These are phyloP conservation scores for Isabelozyma pseudorhagii DNA, from an alignment of 805 yeast species.

Conservation along the genomic window DNA sequence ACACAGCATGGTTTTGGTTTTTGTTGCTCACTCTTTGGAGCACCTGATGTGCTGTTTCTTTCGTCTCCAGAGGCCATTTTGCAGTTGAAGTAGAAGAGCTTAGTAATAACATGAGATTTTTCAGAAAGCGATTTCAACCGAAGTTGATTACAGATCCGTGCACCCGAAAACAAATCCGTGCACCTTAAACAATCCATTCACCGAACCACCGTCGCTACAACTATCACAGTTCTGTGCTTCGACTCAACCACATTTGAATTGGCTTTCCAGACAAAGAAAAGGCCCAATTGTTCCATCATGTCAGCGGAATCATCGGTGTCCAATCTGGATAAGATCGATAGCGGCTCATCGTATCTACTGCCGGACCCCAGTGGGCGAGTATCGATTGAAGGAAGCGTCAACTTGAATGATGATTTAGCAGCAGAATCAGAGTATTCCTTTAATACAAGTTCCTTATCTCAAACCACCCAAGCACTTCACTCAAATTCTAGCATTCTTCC, in stretches of 20 bases:
- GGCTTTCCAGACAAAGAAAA: too few species aligned
- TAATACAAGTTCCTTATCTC: slow-evolving; percentile 11
- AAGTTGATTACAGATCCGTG: neutral
- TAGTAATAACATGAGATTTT: neutral
- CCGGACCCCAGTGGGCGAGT: slow-evolving; percentile 5
- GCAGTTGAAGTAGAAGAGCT: neutral
- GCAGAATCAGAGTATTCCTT: slow-evolving; percentile 21
- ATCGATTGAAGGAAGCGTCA: slow-evolving; percentile 19
- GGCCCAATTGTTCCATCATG: slow-evolving; percentile 1
- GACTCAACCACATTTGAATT: too few species aligned
- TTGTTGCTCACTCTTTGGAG: slow-evolving; percentile 13
- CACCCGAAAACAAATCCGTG: neutral
- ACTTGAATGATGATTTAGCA: slow-evolving; percentile 33
- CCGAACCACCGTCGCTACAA: neutral
- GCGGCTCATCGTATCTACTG: slow-evolving; percentile 1
- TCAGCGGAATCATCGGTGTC: slow-evolving; percentile 5
- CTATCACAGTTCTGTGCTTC: neutral
- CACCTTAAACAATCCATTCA: neutral
- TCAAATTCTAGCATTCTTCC: neutral
- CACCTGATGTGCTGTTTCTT: slow-evolving; percentile 1
- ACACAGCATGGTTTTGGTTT: slow-evolving; percentile 98
- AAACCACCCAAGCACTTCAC: neutral
- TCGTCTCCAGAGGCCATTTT: slow-evolving; percentile 6
- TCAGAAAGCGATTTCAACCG: neutral
- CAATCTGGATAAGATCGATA: neutral